Conservation (phyloP, 2,329 filamentous ascomycete genomes). For the Aspergillus pseudoviridinutans region DNA sequence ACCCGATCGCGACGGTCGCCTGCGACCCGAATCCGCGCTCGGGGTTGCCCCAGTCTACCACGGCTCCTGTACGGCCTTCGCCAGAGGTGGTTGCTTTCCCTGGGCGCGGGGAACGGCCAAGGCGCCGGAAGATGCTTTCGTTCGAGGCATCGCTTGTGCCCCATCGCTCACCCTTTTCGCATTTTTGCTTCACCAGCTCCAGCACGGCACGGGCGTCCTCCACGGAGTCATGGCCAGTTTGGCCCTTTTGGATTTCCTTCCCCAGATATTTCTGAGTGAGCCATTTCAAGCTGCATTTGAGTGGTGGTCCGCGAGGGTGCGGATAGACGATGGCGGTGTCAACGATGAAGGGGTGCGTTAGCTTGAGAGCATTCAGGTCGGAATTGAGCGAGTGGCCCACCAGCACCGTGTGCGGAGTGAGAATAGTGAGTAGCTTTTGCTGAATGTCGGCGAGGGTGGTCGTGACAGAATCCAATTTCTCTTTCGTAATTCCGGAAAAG, state of each 20-base stretch:
- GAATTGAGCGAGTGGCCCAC: slow-evolving; percentile 48
- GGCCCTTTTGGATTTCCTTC: slow-evolving; percentile 81
- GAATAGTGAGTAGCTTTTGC: slow-evolving; percentile 64
- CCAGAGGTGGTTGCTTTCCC: slow-evolving; percentile 32
- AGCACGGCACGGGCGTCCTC: slow-evolving; percentile 90
- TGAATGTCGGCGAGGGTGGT: slow-evolving; percentile 84
- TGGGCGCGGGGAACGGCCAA: slow-evolving; percentile 54
- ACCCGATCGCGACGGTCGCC: slow-evolving; percentile 55
- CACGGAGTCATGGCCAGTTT: slow-evolving; percentile 79
- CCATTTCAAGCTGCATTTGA: slow-evolving; percentile 89
- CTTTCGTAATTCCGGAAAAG: slow-evolving; percentile 87
- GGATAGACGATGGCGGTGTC: slow-evolving; percentile 89
- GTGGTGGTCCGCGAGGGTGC: slow-evolving; percentile 80
- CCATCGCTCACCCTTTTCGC: slow-evolving; percentile 85
- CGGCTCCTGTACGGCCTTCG: slow-evolving; percentile 46
- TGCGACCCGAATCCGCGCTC: slow-evolving; percentile 56
- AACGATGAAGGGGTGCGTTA: slow-evolving; percentile 89
- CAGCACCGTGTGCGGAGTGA: slow-evolving; percentile 50
- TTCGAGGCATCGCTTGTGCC: slow-evolving; percentile 72
- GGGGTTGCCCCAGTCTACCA: slow-evolving; percentile 88
- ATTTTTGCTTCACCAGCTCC: slow-evolving; percentile 91
- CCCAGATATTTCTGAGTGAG: slow-evolving; percentile 79
- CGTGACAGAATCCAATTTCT: slow-evolving; percentile 76
- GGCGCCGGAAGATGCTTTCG: slow-evolving; percentile 85
- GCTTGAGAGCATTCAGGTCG: slow-evolving; percentile 70